Evolutionary conservation across 768 basidiomycete species (phyloP).

Genomic region (Termitomyces sp.): DNA sequence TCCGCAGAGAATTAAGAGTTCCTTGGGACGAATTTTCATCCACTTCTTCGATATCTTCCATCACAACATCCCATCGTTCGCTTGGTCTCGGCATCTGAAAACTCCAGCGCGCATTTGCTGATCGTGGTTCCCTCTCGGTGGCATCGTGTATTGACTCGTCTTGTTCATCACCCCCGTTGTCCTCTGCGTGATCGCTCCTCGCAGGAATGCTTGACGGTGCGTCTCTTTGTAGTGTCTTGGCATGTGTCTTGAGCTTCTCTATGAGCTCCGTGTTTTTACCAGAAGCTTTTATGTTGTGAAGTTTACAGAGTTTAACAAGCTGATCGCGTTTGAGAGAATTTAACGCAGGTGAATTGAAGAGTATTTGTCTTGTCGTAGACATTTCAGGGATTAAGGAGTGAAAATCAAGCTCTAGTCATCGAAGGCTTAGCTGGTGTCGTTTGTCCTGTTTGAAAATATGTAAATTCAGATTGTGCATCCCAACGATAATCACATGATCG

Average conservation of each 20-base stretch:
- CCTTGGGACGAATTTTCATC: conserved; percentile 52
- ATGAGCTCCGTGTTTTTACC: conserved; percentile 79
- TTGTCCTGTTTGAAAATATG: not conserved
- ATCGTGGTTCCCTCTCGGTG: conserved; percentile 9
- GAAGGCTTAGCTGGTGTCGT: conserved; percentile 2
- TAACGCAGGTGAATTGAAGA: conserved; percentile 81
- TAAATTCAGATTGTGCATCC: not conserved
- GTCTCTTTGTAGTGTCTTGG: conserved; percentile 53
- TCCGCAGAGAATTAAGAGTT: conserved; percentile 43
- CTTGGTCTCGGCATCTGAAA: conserved; percentile 50
- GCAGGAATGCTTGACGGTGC: conserved; percentile 50
- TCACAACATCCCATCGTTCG: conserved; percentile 83
- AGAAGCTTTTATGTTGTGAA: conserved; percentile 70
- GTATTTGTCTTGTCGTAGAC: conserved; percentile 71
- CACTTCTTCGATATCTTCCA: conserved; percentile 70
- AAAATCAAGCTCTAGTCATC: conserved; percentile 2
- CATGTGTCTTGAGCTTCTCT: conserved; percentile 61
- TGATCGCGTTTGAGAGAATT: conserved; percentile 82
- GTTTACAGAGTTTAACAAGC: conserved; percentile 80
- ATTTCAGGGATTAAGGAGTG: conserved; percentile 23
- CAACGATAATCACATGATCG: conserved; percentile 4
- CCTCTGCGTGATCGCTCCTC: conserved; percentile 34
- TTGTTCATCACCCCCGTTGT: conserved; percentile 26
- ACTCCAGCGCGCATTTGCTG: conserved; percentile 10
- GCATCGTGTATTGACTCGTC: conserved; percentile 20